Conservation (phyloP, 2,329 filamentous ascomycete species). For the Diplodia scrobiculata region DNA sequence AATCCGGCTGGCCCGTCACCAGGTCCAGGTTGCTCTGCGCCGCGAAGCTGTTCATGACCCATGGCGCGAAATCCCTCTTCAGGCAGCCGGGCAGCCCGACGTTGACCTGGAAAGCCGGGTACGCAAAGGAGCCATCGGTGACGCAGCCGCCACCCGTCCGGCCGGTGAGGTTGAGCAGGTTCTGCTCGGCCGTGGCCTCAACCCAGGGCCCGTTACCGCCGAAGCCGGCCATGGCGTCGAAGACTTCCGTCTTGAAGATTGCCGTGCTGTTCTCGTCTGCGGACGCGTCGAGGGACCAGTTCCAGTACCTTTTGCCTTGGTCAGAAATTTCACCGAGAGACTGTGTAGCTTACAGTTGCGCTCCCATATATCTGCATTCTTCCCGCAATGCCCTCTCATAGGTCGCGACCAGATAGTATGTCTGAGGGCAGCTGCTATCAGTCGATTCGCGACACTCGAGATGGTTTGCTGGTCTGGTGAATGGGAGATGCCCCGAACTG, state of each 20-base stretch:
- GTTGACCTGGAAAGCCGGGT: constrained; percentile 35
- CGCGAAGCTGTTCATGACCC: constrained; percentile 35
- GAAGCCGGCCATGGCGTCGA: constrained; percentile 37
- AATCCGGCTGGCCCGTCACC: constrained; percentile 36
- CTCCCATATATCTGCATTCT: constrained; percentile 49
- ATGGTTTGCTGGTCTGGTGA: too few species aligned
- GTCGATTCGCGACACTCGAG: too few species aligned
- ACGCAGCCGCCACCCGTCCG: constrained; percentile 60
- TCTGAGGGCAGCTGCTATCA: constrained; percentile 37
- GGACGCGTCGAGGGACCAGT: constrained; percentile 15
- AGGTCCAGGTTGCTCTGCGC: constrained; percentile 35
- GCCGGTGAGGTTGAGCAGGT: constrained; percentile 31
- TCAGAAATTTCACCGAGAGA: not conserved
- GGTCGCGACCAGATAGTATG: constrained; percentile 48
- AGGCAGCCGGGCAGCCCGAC: constrained; percentile 37
- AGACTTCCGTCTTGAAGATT: constrained; percentile 51
- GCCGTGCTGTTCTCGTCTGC: constrained; percentile 45
- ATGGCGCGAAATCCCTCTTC: constrained; percentile 39
- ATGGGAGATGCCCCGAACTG: too few species aligned
- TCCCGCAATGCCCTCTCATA: constrained; percentile 48
- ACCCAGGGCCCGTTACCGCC: constrained; percentile 43
- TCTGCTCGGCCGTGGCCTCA: constrained; percentile 34
- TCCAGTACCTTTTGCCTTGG: constrained; percentile 7
- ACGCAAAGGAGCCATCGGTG: constrained; percentile 54
- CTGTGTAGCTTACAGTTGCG: constrained; percentile 50